Conservation (phyloP, 371 early-diverging fungal species). For the Mortierella sp. region DNA sequence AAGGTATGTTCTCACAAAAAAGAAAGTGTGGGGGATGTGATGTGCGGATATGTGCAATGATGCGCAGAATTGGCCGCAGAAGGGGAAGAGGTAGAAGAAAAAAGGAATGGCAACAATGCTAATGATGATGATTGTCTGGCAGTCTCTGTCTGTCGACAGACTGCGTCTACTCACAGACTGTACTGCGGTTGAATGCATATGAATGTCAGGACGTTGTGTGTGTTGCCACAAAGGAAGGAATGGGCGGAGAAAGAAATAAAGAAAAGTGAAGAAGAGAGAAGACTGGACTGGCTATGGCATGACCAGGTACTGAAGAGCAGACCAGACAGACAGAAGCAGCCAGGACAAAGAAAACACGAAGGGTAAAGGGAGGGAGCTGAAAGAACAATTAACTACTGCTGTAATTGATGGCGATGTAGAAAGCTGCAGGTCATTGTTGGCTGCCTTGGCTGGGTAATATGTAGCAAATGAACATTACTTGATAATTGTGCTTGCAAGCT, state of each 20-base stretch:
- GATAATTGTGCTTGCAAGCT: not conserved
- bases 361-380: not conserved
- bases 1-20: not conserved
- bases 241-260: slow-evolving; percentile 3
- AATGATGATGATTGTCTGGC: not conserved
- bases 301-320: not conserved
- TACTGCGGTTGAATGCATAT: not conserved
- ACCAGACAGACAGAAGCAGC: not conserved
- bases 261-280: not conserved
- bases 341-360: not conserved
- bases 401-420: not conserved
- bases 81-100: not conserved
- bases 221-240: not conserved
- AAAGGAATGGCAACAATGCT: not conserved
- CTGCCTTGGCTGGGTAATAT: not conserved
- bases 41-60: slow-evolving; percentile 1
- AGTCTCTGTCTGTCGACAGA: not conserved
- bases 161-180: slow-evolving; percentile 11
- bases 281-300: not conserved
- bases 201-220: not conserved
- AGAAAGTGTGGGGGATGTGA: not conserved
- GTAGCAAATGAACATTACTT: not conserved
- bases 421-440: not conserved
- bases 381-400: not conserved
- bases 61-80: slow-evolving; percentile 6